A percentile compares a stretch with the other conserved stretches of the same genome.
These are phyloP conservation scores for Brasenia schreberi DNA, from an alignment of 164 flowering plant genomes.

Conservation along the genomic window DNA sequence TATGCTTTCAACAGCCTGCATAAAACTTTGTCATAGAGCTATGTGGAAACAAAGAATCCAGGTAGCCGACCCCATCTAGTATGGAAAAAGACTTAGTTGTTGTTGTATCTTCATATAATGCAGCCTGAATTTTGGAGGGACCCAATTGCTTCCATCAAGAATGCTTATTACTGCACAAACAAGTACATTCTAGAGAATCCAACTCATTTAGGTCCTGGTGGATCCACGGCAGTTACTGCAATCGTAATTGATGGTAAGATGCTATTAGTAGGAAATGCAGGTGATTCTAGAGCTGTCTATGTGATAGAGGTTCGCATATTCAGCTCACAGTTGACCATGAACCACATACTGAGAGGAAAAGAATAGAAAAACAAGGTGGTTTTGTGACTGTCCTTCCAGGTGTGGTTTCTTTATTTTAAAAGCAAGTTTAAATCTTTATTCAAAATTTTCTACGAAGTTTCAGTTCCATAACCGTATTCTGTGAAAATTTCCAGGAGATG, in stretches of 20 bases:
- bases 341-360: conserved; percentile 38
- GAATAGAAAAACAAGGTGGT: conserved; percentile 56
- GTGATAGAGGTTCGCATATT: conserved; percentile 32
- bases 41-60: too few species aligned
- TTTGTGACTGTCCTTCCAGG: conserved; percentile 58
- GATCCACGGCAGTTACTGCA: conserved; percentile 75
- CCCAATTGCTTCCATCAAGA: conserved; percentile 36
- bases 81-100: too few species aligned
- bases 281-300: conserved; percentile 64
- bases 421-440: background rate
- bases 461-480: background rate
- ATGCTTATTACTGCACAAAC: conserved; percentile 45
- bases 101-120: background rate
- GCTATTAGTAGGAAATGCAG: conserved; percentile 52
- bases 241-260: conserved; percentile 52
- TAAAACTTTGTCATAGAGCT: too few species aligned
- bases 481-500: conserved; percentile 42
- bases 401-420: conserved; percentile 4
- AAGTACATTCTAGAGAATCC: conserved; percentile 36
- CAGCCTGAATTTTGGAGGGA: conserved; percentile 59
- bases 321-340: conserved; percentile 65
- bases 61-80: too few species aligned
- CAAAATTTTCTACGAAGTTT: background rate
- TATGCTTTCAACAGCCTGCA: too few species aligned
- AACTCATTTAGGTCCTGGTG: conserved; percentile 46